Evolutionary conservation across 345 rosid species (phyloP), one percentile per base, ranked within the genome.

Genomic region (Angophora floribunda): DNA sequence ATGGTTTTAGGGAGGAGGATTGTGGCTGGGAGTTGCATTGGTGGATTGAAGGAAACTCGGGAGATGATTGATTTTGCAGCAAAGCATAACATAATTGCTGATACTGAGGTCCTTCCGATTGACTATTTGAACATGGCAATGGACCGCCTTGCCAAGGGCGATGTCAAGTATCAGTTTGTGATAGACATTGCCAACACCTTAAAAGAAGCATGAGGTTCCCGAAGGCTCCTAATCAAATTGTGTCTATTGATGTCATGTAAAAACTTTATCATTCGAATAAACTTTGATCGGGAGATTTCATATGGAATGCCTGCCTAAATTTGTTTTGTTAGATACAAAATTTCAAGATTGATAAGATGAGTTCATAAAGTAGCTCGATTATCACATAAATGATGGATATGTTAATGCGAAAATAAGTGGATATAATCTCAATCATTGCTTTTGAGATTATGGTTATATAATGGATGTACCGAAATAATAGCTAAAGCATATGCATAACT

Each of bases 11-110:
- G 88, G 17, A 88, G 92, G 67, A 92, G 88, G 88, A 30, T 85
- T 3, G 87, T 91, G 16, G 85, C 47, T 1, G 91, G 90, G 10
- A 89, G 92, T 13, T 3, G 28, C 1, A 85, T 67, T 0, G 93
- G 91, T 16, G 92, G 90, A 32, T 61, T 89, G 87, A 90, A 91
- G 52, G 94, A 92, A 89, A 92, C 91, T 9, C 93, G 88, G 55
- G 92, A 91, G 49, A 91, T 89, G 91, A 15, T 90, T 24, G 87
- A 91, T 87, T 90, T 87, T 50, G 88, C 92, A 1, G 87, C 88
- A n/a, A 80, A 88, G 49, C 91, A 89, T 55, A 85, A 65, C 87
- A 86, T 90, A 41, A 86, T 86, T 4, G 70, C 90, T 7, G 85
- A 86, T 52, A 45, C 87, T 2, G 90, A 92, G 67, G 67, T 91